Evolutionary conservation across 495 filamentous ascomycete species (phyloP), one percentile per base, ranked within the genome.

Genomic region (Schizothecium vesticola): DNA sequence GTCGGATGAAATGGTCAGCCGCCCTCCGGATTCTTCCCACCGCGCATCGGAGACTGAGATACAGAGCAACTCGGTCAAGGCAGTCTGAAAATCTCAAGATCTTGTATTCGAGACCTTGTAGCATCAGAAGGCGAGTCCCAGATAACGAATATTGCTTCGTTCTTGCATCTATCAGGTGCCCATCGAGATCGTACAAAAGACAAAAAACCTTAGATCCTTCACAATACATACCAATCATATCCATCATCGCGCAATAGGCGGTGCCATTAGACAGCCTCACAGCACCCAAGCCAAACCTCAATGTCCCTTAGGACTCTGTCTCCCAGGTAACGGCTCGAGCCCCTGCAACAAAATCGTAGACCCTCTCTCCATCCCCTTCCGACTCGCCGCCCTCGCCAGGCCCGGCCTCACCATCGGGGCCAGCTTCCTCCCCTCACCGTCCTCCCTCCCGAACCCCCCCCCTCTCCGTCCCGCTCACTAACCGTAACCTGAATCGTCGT

Each of bases 401-500:
- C 24, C 23, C 1, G 61, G 61, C 61, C 33, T 13, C 13, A 19
- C 61, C n/a, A 36, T 31, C 3, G 61, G 61, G 1, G 61, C 59
- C 43, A 51, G 43, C 43, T n/a, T 51, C 43, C 43, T n/a, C 16
- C 43, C 43, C 43, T 61, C 8, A 2, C 19, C n/a, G 3, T 31
- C 60, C 8, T 64, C 31, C 25, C 61, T 19, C 21, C 7, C 61
- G 36, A 11, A 16, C 1, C 61, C 6, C 11, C 36, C 0, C 24
- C 21, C 10, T 31, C 25, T 24, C 56, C 63, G 21, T 25, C 51
- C 19, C 24, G 3, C 13, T 65, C 63, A 26, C n/a, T 36, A 22
- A 64, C 61, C 10, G 74, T 76, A 9, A 77, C 69, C 22, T 72
- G 33, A 55, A 77, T 72, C n/a, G 67, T 72, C 51, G 74, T 77